Evolutionary conservation across 2,329 filamentous ascomycete genomes (phyloP).

Genomic region (Mycosphaerella arachidis): DNA sequence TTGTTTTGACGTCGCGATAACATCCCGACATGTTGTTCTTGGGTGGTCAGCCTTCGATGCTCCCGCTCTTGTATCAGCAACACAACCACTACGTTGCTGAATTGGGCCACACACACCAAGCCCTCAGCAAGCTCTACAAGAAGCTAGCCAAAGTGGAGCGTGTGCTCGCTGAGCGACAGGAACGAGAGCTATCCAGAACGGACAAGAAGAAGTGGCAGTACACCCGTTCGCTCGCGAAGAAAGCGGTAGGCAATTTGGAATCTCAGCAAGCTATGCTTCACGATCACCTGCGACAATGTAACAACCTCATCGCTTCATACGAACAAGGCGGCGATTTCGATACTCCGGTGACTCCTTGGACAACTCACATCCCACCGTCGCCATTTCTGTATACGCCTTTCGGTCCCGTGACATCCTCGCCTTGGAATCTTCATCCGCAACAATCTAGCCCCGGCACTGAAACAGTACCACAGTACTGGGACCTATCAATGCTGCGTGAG

Average conservation of each 20-base stretch:
- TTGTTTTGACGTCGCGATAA: constrained; percentile 7
- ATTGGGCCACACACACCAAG: constrained; percentile 26
- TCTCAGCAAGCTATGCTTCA: constrained; percentile 23
- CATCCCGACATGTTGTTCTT: constrained; percentile 13
- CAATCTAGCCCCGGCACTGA: constrained; percentile 7
- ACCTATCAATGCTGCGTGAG: constrained; percentile 29
- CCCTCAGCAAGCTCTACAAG: constrained; percentile 27
- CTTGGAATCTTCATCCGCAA: constrained; percentile 9
- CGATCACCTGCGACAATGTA: constrained; percentile 25
- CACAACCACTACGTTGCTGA: constrained; percentile 26
- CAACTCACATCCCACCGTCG: constrained; percentile 18
- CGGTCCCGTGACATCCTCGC: constrained; percentile 18
- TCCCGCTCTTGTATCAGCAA: constrained; percentile 25
- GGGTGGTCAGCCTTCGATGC: constrained; percentile 17
- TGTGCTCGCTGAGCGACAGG: constrained; percentile 20
- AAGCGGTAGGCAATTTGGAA: constrained; percentile 22
- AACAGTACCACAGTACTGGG: constrained; percentile 27
- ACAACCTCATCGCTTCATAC: constrained; percentile 24
- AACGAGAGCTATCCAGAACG: constrained; percentile 21
- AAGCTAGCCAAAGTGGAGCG: constrained; percentile 25
- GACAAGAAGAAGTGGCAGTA: constrained; percentile 31
- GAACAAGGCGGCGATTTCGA: constrained; percentile 16
- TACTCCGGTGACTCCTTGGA: constrained; percentile 19
- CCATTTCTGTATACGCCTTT: constrained; percentile 21
- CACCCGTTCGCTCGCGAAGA: constrained; percentile 21